Base-by-base conservation (phyloP, 257 asterid species). In the Schizonepeta tenuifolia region DNA sequence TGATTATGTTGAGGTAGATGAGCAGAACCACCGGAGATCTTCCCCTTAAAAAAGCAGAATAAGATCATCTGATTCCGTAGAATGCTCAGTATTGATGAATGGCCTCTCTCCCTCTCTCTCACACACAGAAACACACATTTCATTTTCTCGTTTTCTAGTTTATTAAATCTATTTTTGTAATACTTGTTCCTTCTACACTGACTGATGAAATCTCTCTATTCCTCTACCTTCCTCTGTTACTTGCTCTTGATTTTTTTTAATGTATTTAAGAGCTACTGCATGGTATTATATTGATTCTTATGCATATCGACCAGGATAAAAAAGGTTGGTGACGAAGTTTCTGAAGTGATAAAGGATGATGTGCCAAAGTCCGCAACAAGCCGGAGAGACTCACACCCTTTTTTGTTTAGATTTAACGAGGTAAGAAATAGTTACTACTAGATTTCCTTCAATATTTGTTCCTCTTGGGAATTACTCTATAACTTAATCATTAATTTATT, bases 351-450 rank as follows among this genome's bases (percentile, higher is more conserved):
- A 33, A 38, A 76, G 73, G 67, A 47, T 51, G 77, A 62, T 65
- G 69, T 54, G 75, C 80, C 72, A 40, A 83, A 65, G 81, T 63
- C 83, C 56, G 83, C 68, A 53, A 82, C 81, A 77, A 15, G 61
- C 64, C 85, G 82, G 91, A 85, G 92, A 85, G 89, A 86, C 80
- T 75, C 88, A 21, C 96, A 85, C 78, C 96, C 97, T 72, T 75
- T 93, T 57, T 67, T 93, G 65, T 93, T 91, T 47, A 91, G 88
- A 80, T 91, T 83, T 72, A 93, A 93, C 14, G 98, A 93, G 98
- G 98, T 93, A 83, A 28, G 63, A 18, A 28, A 35, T 41, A 33
- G 11, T 17, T 26, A 38, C 61, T 26, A 2, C 12, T 50, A 7
- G 22, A 3, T 60, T 49, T 8, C 24, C 41, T 7, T 6, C 58